Evolutionary conservation across 2,329 filamentous ascomycete species (phyloP), one percentile per base, ranked within the genome.

Genomic region (Trichoderma sp.): DNA sequence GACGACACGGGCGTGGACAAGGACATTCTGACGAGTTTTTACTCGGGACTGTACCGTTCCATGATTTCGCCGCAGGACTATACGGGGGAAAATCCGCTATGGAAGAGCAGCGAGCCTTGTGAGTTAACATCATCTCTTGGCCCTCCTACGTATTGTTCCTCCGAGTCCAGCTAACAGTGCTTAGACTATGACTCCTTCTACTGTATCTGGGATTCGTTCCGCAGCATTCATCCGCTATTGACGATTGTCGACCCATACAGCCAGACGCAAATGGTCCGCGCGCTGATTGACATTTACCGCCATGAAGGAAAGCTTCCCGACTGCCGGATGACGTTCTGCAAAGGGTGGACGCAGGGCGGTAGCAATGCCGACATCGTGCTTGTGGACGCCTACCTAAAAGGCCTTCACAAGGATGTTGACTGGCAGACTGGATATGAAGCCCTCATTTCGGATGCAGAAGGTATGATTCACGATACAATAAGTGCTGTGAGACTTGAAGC

Each of bases 41-140:
- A 89, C 88, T 90, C 86, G 47, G 88, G 88, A 0, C 75, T 88
- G 6, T 92, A 92, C 71, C 81, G 89, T 43, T 80, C 85, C 0
- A 82, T 91, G 80, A 83, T 92, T 52, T 89, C 85, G 43, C 89
- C 90, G 5, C 89, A 92, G 72, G 89, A 92, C 71, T 91, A 91
- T 70, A 92, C 89, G 0, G 88, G 88, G 1, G 90, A 92, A 71
- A 92, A 92, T 67, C 87, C 85, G 15, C 75, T 89, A 0, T 92
- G 90, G 90, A 74, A 87, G 47, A 89, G 86, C 45, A 79, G 81
- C 0, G 89, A 91, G 73, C 90, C 89, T 0, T 92, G 62, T 64
- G 30, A 58, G 62, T 12, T 5, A 2, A 2, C 3, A 14, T 7
- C 0, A 19, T 34, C 6, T 21, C 28, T 21, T 24, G 21, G 21